Evolutionary conservation across 305 asterid genomes (phyloP).

Genomic region (Plantago lanceolata): DNA sequence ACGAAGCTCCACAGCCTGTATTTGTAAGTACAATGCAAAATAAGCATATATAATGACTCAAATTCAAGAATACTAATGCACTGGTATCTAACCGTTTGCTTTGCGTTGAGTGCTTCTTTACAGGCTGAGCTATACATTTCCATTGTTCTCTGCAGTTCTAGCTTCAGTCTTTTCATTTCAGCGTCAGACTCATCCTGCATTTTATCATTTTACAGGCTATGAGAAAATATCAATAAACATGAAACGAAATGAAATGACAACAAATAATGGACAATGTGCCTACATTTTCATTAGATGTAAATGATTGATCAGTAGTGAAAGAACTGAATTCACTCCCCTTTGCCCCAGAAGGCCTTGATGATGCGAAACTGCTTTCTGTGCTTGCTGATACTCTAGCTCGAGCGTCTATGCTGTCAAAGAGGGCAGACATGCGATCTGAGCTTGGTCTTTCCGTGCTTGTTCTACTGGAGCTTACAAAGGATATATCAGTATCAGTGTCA

Average conservation of each 20-base stretch:
- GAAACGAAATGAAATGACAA: neutral
- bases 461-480: constrained; percentile 75
- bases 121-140: constrained; percentile 88
- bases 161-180: constrained; percentile 85
- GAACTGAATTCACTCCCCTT: constrained; percentile 48
- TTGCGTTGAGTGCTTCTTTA: constrained; percentile 76
- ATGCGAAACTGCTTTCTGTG: constrained; percentile 70
- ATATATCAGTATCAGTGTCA: constrained; percentile 65
- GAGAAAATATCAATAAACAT: neutral
- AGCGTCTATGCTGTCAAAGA: constrained; percentile 45
- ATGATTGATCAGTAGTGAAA: constrained; percentile 43
- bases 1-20: constrained; percentile 73
- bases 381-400: constrained; percentile 58
- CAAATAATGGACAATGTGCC: constrained; percentile 17
- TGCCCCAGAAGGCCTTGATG: constrained; percentile 36
- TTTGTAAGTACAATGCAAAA: neutral
- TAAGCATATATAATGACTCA: neutral
- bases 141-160: constrained; percentile 76
- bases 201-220: neutral
- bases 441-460: constrained; percentile 65
- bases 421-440: constrained; percentile 45
- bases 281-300: constrained; percentile 62
- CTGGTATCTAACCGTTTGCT: constrained; percentile 55
- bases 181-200: constrained; percentile 75
- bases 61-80: neutral